Base-by-base conservation (phyloP, 73 alveolate species). In the Paramecium pentaurelia region DNA sequence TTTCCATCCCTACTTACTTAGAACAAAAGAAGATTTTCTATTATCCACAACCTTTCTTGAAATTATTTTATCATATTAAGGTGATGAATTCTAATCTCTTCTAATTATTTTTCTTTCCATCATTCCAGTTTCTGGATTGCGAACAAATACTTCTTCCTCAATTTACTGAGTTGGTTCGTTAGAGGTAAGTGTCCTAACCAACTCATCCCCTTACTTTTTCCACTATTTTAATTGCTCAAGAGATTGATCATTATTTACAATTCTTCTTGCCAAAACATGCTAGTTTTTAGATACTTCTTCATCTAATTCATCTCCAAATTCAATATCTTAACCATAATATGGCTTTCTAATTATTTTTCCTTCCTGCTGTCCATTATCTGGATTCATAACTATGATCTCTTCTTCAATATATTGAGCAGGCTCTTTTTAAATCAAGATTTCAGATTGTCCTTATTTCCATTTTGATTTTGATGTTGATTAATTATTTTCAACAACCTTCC, bases 401-500 rank as follows among this genome's bases (percentile, higher is more conserved):
- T 64, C 83, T 64, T 64, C 83, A 64, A 64, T 64, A 64, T 32
- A 64, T 64, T 64, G 7, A 32, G 83, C 83, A 12, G 83, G 83
- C 27, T 64, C 83, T 64, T 64, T 51, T 25, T 64, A 27, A 2
- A 64, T 64, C 20, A 64, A 36, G 22, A 64, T 64, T 36, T 64
- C 83, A 0, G 83, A 12, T 64, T 64, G 12, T 32, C 83, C 83
- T 32, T 28, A 36, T 64, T 64, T 32, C 83, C 83, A 64, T 64
- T 64, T 12, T 14, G 40, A 64, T 36, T 64, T 64, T 28, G 51
- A 9, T 1, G 47, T 32, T 27, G 83, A 64, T 28, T 64, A 14
- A 28, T 64, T 64, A 28, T 64, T 64, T 64, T 64, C 83, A 32
- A 64, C 83, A 27, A 64, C 47, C 2, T 64, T 32, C 11, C 83